Base-by-base conservation (phyloP, 129 eudicot species). In the Arctium minus region DNA sequence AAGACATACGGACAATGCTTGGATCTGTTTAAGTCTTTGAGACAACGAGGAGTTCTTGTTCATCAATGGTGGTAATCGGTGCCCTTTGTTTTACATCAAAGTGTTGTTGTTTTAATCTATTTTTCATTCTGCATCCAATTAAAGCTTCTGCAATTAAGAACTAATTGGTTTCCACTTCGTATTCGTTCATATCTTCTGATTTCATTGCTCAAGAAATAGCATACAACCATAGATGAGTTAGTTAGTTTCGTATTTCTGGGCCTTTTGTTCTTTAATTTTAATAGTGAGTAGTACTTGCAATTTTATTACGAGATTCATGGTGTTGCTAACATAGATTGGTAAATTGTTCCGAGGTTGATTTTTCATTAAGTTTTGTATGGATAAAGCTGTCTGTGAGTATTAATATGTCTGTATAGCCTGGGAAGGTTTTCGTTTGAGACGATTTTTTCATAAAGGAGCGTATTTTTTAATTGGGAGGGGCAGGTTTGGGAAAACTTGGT, bases 1-100 rank as follows among this genome's bases (percentile, higher is more conserved):
- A 95, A 91, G 78, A 95, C 93, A 0, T 95, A 91, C 73, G 90
- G 87, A 36, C 94, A 95, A 82, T 95, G 98, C 83, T 87, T 95
- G 75, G 83, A 95, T 73, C 80, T 95, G 89, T 89, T 95, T 60
- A 88, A 87, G 13, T 89, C 94, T 69, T 89, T 95, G 50, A 87
- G 98, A 81, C 78, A 92, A 60, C 85, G 88, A 6, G 98, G 98
- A 12, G 98, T 95, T 83, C 97, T 95, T 82, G 98, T 95, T 80
- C 98, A 95, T 89, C 98, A 95, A 84, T 95, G 98, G 98, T 94
- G 97, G 97, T 94, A 82, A 92, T 37, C 9, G 50, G 74, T 83
- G 80, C 48, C 70, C 3, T 53, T n/a, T 69, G 81, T 69, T 65
- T 72, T 82, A 50, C 82, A 8, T 83, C 46, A 70, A 76, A 35